A percentile compares a stretch with the other conserved stretches of the same genome.
phyloP scores from a whole-genome alignment of 345 rosid genomes.

The Populus pruinosa region DNA sequence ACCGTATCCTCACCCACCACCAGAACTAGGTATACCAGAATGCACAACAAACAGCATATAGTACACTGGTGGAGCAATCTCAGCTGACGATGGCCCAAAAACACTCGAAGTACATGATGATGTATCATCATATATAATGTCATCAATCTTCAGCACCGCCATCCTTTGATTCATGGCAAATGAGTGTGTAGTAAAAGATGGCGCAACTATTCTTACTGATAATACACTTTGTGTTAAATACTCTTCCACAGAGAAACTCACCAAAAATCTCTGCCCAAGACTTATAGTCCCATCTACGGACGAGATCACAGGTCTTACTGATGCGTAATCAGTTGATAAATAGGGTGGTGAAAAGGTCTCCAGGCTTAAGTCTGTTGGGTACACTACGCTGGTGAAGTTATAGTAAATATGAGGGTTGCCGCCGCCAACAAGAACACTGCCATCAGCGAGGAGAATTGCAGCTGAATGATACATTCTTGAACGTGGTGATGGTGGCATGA shows the following conservation, averaged over 20 bases:
- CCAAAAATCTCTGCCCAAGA: constrained; percentile 27
- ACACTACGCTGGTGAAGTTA: constrained; percentile 56
- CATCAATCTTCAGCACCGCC: constrained; percentile 48
- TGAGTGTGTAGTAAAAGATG: constrained; percentile 73
- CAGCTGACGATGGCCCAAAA: constrained; percentile 48
- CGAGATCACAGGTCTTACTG: constrained; percentile 43
- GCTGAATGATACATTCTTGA: constrained; percentile 86
- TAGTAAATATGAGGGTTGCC: constrained; percentile 69
- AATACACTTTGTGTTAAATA: constrained; percentile 25
- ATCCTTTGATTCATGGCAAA: constrained; percentile 80
- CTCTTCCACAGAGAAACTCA: constrained; percentile 33
- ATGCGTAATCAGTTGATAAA: constrained; percentile 32
- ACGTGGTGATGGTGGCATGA: constrained; percentile 42
- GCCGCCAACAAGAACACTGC: constrained; percentile 72
- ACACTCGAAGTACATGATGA: constrained; percentile 15
- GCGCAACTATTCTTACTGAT: constrained; percentile 56
- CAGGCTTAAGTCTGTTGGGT: constrained; percentile 74
- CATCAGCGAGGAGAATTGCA: constrained; percentile 56
- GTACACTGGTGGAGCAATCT: constrained; percentile 74
- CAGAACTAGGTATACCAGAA: constrained; percentile 59
- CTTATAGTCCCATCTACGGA: constrained; percentile 17
- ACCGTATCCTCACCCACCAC: constrained; percentile 64
- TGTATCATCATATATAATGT: background rate
- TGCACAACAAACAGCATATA: constrained; percentile 72
- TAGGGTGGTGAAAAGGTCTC: constrained; percentile 73